A percentile compares a stretch with the other conserved stretches of the same genome.
Evolutionary conservation across 2,329 filamentous ascomycete species (phyloP).

Genomic region (Beauveria pseudobassiana): DNA sequence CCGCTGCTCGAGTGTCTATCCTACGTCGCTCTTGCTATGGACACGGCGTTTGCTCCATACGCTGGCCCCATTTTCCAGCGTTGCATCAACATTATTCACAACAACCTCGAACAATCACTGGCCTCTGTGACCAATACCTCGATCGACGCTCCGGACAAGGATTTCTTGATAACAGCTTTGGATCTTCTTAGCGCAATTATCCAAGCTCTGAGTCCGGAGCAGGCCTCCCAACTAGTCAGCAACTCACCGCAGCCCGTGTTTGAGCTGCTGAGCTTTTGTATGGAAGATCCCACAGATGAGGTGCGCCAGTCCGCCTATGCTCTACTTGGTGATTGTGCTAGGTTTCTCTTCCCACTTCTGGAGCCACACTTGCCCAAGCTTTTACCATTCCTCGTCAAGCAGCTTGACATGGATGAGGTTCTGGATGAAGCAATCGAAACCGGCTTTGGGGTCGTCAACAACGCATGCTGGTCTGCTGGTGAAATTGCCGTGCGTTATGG

Average conservation of each 20-base stretch:
- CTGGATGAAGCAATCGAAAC: constrained; percentile 75
- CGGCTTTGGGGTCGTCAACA: constrained; percentile 90
- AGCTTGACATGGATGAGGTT: constrained; percentile 75
- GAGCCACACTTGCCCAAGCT: constrained; percentile 65
- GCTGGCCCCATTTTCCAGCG: constrained; percentile 79
- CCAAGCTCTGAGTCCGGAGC: constrained; percentile 69
- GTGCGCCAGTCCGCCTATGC: constrained; percentile 95
- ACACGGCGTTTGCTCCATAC: constrained; percentile 74
- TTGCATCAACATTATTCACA: constrained; percentile 85
- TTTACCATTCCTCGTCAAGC: constrained; percentile 74
- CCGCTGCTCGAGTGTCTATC: constrained; percentile 93
- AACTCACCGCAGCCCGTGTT: constrained; percentile 78
- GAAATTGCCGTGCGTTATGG: constrained; percentile 81
- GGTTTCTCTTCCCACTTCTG: constrained; percentile 80
- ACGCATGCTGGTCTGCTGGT: constrained; percentile 93
- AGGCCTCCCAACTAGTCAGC: constrained; percentile 69
- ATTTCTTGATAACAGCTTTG: constrained; percentile 91
- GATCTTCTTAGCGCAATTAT: constrained; percentile 91
- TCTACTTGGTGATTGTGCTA: constrained; percentile 87
- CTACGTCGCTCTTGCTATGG: constrained; percentile 83
- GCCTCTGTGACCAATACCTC: constrained; percentile 59
- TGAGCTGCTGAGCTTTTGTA: constrained; percentile 81
- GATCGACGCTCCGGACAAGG: constrained; percentile 81
- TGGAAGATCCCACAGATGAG: constrained; percentile 86
- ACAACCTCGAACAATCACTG: constrained; percentile 77